phyloP scores from a whole-genome alignment of 768 basidiomycete genomes.

The Suillus placidus region DNA sequence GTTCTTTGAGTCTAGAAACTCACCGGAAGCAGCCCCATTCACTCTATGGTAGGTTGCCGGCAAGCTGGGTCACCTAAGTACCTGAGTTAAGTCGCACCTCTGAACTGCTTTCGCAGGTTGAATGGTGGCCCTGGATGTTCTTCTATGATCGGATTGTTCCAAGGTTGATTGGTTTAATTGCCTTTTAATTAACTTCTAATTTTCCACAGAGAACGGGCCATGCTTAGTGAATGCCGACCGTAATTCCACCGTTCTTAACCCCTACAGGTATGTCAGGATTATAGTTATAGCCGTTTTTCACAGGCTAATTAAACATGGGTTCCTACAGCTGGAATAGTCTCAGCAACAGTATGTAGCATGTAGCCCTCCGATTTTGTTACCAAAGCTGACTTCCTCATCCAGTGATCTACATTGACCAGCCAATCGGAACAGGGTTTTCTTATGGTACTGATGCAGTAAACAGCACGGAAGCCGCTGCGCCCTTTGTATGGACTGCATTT shows the following conservation, averaged over 20 bases:
- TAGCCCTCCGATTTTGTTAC: neutral
- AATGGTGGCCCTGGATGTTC: slow-evolving; percentile 68
- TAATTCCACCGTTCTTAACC: slow-evolving; percentile 56
- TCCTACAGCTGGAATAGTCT: slow-evolving; percentile 62
- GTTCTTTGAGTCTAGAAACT: slow-evolving; percentile 68
- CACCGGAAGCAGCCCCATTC: slow-evolving; percentile 64
- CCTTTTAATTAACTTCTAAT: neutral
- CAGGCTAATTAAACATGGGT: neutral
- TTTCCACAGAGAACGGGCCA: slow-evolving; percentile 58
- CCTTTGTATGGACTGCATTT: slow-evolving; percentile 63
- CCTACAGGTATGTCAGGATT: slow-evolving; percentile 50
- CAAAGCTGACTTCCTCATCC: neutral
- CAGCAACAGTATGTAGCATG: slow-evolving; percentile 55
- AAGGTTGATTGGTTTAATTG: slow-evolving; percentile 40
- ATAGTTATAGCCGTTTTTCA: neutral
- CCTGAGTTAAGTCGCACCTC: neutral
- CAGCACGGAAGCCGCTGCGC: slow-evolving; percentile 51
- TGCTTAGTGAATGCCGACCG: slow-evolving; percentile 60
- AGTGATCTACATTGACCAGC: slow-evolving; percentile 77
- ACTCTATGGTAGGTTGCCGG: slow-evolving; percentile 56
- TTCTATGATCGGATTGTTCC: slow-evolving; percentile 67
- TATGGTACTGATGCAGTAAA: slow-evolving; percentile 60
- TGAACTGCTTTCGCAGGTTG: slow-evolving; percentile 37
- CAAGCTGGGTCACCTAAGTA: neutral
- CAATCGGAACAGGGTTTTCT: slow-evolving; percentile 68